Conservation (phyloP, 208 protist genomes). For the Trypanosoma lewisi region DNA sequence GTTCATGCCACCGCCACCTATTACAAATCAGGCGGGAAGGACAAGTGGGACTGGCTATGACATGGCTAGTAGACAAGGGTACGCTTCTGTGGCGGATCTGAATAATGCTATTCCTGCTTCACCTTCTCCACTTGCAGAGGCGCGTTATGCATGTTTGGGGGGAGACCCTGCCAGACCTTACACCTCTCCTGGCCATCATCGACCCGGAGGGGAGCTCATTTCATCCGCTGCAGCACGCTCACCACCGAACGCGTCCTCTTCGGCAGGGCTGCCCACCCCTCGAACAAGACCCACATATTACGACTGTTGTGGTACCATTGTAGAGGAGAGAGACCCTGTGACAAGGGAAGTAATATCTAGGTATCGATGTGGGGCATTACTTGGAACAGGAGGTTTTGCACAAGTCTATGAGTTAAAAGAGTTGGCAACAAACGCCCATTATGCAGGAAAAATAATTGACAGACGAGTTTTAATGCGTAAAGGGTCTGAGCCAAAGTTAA, state of each 20-base stretch:
- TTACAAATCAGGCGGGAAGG: conserved; percentile 7
- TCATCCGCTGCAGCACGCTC: not conserved
- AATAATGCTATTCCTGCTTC: conserved; percentile 37
- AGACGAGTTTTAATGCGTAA: conserved; percentile 30
- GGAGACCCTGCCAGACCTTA: conserved; percentile 12
- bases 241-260: conserved; percentile 24
- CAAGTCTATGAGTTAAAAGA: conserved; percentile 59
- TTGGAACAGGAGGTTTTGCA: conserved; percentile 69
- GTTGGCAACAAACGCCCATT: conserved; percentile 26
- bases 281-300: conserved; percentile 16
- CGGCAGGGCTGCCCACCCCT: conserved; percentile 12
- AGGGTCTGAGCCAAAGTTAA: conserved; percentile 40
- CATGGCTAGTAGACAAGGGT: conserved; percentile 18
- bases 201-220: not conserved
- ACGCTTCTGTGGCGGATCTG: conserved; percentile 18
- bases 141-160: conserved; percentile 28
- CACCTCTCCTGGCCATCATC: conserved; percentile 7
- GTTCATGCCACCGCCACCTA: conserved; percentile 35
- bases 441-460: conserved; percentile 78
- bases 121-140: conserved; percentile 37
- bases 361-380: conserved; percentile 47
- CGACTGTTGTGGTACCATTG: conserved; percentile 32
- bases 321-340: conserved; percentile 38
- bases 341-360: conserved; percentile 28
- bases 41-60: conserved; percentile 34